Evolutionary conservation across 805 yeast species (phyloP).

Genomic region (Pichia membranifaciens): DNA sequence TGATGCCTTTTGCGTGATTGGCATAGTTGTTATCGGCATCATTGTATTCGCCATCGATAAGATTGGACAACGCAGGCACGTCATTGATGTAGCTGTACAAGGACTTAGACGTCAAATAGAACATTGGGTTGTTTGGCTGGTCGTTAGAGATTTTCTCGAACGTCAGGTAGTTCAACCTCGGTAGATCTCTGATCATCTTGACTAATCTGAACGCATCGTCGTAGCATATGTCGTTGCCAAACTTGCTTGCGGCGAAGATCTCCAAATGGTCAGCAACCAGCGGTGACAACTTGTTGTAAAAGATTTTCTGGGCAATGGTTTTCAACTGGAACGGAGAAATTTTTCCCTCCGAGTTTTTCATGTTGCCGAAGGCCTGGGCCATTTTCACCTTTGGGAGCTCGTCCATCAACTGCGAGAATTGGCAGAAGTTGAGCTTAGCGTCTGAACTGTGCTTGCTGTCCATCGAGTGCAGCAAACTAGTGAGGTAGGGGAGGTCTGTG

Average conservation of each 20-base stretch:
- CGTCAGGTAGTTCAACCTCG: conserved; percentile 28
- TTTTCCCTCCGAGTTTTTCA: conserved; percentile 13
- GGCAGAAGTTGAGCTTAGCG: conserved; percentile 6
- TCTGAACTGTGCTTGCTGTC: background rate
- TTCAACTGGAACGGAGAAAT: conserved; percentile 20
- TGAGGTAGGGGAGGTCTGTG: conserved; percentile 14
- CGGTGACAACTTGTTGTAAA: conserved; percentile 26
- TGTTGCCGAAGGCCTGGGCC: conserved; percentile 15
- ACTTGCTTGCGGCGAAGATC: conserved; percentile 27
- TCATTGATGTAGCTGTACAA: conserved; percentile 23
- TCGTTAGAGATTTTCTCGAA: conserved; percentile 25
- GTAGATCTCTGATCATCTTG: conserved; percentile 36
- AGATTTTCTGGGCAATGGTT: conserved; percentile 21
- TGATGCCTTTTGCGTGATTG: conserved; percentile 13
- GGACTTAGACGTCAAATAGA: conserved; percentile 18
- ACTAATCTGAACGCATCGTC: conserved; percentile 43
- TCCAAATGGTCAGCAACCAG: conserved; percentile 65
- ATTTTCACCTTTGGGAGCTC: conserved; percentile 28
- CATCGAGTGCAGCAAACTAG: conserved; percentile 9
- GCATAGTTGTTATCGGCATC: too few species aligned
- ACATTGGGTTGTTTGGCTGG: conserved; percentile 9
- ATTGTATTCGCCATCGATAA: too few species aligned
- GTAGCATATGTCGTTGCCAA: conserved; percentile 40
- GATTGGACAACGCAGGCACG: conserved; percentile 17
- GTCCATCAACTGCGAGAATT: conserved; percentile 21